A percentile compares a stretch with the other conserved stretches of the same genome.
These are phyloP conservation scores for Phylloporus rhodoxanthus DNA, from an alignment of 768 basidiomycete genomes.

Conservation along the genomic window DNA sequence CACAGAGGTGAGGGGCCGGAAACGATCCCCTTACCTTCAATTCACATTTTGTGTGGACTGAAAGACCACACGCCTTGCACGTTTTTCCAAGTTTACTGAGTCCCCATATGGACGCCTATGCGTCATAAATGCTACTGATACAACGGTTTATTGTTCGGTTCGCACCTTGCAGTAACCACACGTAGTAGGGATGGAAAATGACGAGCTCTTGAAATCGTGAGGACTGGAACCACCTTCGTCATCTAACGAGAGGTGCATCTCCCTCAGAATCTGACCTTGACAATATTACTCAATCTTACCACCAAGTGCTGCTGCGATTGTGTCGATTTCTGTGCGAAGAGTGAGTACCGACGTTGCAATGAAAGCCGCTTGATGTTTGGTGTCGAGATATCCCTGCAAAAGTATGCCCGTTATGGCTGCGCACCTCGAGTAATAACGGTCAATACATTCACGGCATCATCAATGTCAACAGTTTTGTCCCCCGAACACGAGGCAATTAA, in stretches of 20 bases:
- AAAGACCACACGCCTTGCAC: constrained; percentile 69
- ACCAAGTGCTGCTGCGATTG: constrained; percentile 54
- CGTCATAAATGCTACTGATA: constrained; percentile 4
- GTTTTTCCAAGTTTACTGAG: constrained; percentile 83
- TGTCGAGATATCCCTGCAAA: constrained; percentile 56
- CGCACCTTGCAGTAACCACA: constrained; percentile 78
- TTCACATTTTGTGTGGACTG: constrained; percentile 82
- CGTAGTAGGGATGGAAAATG: constrained; percentile 79
- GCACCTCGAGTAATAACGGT: background rate
- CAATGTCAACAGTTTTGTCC: constrained; percentile 46
- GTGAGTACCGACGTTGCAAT: constrained; percentile 52
- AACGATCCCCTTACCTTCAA: constrained; percentile 51
- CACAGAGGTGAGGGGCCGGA: constrained; percentile 4
- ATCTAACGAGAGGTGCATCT: constrained; percentile 36
- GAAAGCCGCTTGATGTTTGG: constrained; percentile 51
- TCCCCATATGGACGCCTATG: constrained; percentile 79
- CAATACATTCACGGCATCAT: constrained; percentile 30
- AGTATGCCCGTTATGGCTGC: constrained; percentile 1
- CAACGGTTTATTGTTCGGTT: background rate
- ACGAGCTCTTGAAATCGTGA: constrained; percentile 78
- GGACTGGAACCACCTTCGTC: constrained; percentile 68
- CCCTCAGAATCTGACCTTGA: constrained; percentile 3
- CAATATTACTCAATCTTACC: constrained; percentile 37
- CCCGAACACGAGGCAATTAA: constrained; percentile 43
- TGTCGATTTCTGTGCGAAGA: constrained; percentile 59